A percentile compares a stretch with the other conserved stretches of the same genome.
Conservation (phyloP, 2,329 filamentous ascomycete species). For the Fusarium concolor region DNA sequence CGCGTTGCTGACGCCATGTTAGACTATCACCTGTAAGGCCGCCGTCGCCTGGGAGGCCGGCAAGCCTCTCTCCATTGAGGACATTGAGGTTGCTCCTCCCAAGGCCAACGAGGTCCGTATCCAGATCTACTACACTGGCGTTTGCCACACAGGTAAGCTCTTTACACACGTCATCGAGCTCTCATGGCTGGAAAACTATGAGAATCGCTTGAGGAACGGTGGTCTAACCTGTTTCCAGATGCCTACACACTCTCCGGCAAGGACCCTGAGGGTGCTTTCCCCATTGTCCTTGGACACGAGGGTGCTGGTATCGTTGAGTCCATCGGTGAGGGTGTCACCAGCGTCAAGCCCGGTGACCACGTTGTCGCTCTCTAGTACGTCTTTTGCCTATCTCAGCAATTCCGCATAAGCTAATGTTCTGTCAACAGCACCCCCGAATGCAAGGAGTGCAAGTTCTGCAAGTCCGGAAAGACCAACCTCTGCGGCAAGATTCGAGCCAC, state of each 20-base stretch:
- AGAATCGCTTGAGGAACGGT: background rate
- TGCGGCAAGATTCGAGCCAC: constrained; percentile 99
- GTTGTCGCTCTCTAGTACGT: constrained; percentile 87
- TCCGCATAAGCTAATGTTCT: constrained; percentile 14
- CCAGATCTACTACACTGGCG: constrained; percentile 96
- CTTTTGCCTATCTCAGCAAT: background rate
- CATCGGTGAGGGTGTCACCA: constrained; percentile 93
- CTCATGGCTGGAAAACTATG: background rate
- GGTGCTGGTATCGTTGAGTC: constrained; percentile 94
- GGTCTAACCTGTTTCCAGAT: constrained; percentile 63
- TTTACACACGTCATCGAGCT: constrained; percentile 16
- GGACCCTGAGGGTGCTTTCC: constrained; percentile 95
- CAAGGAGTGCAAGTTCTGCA: constrained; percentile 99
- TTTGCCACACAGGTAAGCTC: constrained; percentile 90
- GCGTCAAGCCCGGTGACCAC: constrained; percentile 92
- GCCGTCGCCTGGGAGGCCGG: constrained; percentile 98
- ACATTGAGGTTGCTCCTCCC: constrained; percentile 90
- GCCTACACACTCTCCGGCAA: constrained; percentile 96
- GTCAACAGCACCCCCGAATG: constrained; percentile 87
- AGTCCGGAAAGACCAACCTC: constrained; percentile 98
- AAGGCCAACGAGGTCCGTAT: constrained; percentile 96
- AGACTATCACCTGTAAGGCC: constrained; percentile 97
- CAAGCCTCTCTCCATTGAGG: constrained; percentile 88
- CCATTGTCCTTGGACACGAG: constrained; percentile 89
- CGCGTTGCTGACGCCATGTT: constrained; percentile 34